Conservation (phyloP, 2,329 filamentous ascomycete species). For the Fusarium incarnatum region DNA sequence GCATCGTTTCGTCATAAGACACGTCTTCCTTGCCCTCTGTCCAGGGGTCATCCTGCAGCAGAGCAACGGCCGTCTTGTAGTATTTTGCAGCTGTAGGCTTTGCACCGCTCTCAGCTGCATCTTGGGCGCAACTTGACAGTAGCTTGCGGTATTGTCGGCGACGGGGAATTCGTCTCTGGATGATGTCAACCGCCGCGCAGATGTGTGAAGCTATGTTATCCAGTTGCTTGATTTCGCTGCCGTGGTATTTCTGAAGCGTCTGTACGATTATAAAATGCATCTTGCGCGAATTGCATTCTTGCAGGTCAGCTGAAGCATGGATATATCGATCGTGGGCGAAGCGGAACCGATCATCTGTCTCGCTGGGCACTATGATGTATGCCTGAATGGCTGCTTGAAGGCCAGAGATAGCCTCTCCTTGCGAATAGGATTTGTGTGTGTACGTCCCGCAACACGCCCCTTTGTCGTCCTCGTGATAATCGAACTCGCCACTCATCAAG, state of each 20-base stretch:
- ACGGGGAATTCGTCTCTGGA: conserved; percentile 71
- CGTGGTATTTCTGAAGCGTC: conserved; percentile 78
- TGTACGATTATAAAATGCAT: conserved; percentile 95
- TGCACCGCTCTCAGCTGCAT: conserved; percentile 84
- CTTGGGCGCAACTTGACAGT: conserved; percentile 81
- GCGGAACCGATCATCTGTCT: conserved; percentile 86
- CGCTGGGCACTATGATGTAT: conserved; percentile 83
- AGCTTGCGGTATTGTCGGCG: conserved; percentile 78
- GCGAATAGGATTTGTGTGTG: conserved; percentile 60
- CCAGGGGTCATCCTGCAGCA: conserved; percentile 88
- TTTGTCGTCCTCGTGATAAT: conserved; percentile 65
- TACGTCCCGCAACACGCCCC: conserved; percentile 39
- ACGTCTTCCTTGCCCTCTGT: conserved; percentile 75
- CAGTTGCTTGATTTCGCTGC: conserved; percentile 69
- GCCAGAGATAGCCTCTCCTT: conserved; percentile 77
- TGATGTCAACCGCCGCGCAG: conserved; percentile 79
- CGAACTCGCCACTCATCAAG: conserved; percentile 80
- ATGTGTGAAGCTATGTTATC: conserved; percentile 86
- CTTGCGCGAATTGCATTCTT: conserved; percentile 74
- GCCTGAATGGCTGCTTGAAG: conserved; percentile 85
- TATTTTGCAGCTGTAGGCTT: conserved; percentile 85
- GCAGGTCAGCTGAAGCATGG: conserved; percentile 76
- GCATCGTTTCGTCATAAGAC: conserved; percentile 86
- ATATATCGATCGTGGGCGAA: conserved; percentile 92
- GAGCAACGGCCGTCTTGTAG: conserved; percentile 77